Percentiles rank a stretch among this genome's conserved stretches.
Conservation (phyloP, 352 stramenopile genomes). For the Pythium phragmitis region DNA sequence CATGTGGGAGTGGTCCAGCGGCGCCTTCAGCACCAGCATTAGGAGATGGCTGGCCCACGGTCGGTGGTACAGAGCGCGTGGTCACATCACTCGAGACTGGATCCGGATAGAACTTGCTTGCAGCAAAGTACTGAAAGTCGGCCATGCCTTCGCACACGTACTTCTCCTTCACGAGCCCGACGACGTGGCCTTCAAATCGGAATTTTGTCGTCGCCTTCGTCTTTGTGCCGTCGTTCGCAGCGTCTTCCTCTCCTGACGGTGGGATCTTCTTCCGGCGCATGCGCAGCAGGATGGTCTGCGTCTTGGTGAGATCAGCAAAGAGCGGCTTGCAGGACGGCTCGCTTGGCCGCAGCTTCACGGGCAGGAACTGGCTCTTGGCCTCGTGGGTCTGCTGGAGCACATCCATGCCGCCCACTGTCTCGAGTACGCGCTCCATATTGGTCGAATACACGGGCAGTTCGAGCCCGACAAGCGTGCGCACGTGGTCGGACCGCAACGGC, state of each 20-base stretch:
- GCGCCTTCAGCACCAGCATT: neutral
- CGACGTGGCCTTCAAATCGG: conserved; percentile 41
- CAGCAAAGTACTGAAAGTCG: conserved; percentile 84
- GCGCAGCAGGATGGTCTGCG: conserved; percentile 67
- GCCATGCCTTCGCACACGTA: conserved; percentile 87
- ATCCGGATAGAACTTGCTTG: conserved; percentile 53
- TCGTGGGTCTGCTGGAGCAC: conserved; percentile 67
- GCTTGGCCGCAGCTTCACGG: conserved; percentile 67
- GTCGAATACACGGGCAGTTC: conserved; percentile 69
- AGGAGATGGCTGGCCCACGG: neutral
- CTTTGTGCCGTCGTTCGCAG: neutral
- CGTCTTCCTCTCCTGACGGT: neutral
- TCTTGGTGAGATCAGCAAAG: conserved; percentile 80
- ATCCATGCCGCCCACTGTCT: conserved; percentile 55
- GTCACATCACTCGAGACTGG: conserved; percentile 8
- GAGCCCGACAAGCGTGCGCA: conserved; percentile 56
- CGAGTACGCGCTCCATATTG: conserved; percentile 44
- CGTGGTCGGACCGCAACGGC: conserved; percentile 30
- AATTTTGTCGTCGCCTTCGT: conserved; percentile 9
- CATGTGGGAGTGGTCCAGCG: neutral
- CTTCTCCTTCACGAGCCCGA: conserved; percentile 69
- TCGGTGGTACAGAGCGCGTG: neutral
- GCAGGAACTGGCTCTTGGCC: conserved; percentile 72
- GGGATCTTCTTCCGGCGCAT: conserved; percentile 37
- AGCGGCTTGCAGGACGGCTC: conserved; percentile 84